Evolutionary conservation across 2,329 filamentous ascomycete genomes (phyloP).

Genomic region (Ophiosphaerella korrae): DNA sequence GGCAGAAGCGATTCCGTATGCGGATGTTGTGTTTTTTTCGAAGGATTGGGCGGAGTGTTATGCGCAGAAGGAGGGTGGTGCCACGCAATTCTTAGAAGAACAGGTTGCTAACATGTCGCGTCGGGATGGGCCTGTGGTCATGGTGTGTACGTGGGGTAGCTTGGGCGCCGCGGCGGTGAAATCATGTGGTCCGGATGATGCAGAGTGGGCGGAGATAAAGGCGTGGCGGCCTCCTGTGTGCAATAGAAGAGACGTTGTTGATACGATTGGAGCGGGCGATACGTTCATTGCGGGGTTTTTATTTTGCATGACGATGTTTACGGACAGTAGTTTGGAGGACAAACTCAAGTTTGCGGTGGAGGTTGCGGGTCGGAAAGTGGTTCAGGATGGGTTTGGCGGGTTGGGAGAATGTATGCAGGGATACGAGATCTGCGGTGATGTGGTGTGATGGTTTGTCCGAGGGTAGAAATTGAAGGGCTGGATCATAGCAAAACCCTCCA

Average conservation of each 20-base stretch:
- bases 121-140: conserved; percentile 37
- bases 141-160: conserved; percentile 66
- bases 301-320: conserved; percentile 62
- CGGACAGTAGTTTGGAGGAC: conserved; percentile 55
- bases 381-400: conserved; percentile 65
- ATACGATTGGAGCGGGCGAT: conserved; percentile 74
- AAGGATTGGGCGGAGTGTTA: conserved; percentile 66
- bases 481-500: too few species aligned
- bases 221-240: conserved; percentile 11
- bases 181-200: conserved; percentile 6
- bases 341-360: conserved; percentile 67
- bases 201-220: conserved; percentile 14
- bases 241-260: conserved; percentile 40
- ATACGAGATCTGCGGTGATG: too few species aligned
- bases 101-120: conserved; percentile 5
- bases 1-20: conserved; percentile 59
- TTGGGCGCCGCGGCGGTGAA: conserved; percentile 57
- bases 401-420: conserved; percentile 10
- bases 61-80: conserved; percentile 22
- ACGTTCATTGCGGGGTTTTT: conserved; percentile 76
- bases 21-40: conserved; percentile 76
- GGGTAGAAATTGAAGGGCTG: too few species aligned
- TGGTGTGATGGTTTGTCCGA: too few species aligned
- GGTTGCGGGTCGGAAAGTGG: conserved; percentile 71
- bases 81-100: conserved; percentile 40